These are phyloP conservation scores for Amanita rimosa DNA, from an alignment of 768 basidiomycete species.

Conservation along the genomic window DNA sequence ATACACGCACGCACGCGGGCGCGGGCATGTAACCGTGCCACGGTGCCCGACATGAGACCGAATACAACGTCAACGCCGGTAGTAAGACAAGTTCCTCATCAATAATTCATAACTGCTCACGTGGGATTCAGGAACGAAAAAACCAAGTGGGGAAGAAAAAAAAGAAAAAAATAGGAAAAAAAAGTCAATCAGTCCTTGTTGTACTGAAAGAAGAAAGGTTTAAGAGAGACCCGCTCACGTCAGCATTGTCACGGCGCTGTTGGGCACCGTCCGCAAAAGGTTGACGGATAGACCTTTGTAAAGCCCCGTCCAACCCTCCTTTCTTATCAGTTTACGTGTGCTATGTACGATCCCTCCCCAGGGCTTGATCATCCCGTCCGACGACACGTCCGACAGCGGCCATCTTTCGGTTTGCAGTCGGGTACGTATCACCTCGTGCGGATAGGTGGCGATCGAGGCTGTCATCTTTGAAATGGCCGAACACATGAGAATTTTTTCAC, in stretches of 20 bases:
- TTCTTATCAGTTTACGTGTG: constrained; percentile 55
- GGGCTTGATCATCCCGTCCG: constrained; percentile 50
- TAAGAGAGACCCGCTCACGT: constrained; percentile 40
- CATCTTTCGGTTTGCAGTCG: constrained; percentile 80
- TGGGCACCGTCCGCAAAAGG: constrained; percentile 89
- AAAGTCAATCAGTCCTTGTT: not conserved
- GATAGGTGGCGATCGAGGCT: constrained; percentile 91
- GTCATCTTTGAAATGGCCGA: constrained; percentile 95
- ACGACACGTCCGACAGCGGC: constrained; percentile 49
- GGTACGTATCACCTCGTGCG: constrained; percentile 99
- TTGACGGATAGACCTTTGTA: constrained; percentile 95
- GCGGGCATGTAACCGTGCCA: not conserved
- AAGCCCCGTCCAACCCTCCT: constrained; percentile 83
- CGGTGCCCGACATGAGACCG: not conserved
- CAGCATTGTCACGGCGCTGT: constrained; percentile 91
- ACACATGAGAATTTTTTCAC: constrained; percentile 70
- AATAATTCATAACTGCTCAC: constrained; percentile 35
- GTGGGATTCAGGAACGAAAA: not conserved
- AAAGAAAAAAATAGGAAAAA: not conserved
- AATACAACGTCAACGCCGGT: not conserved
- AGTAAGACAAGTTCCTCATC: constrained; percentile 35
- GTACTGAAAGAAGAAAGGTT: not conserved
- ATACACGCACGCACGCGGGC: not conserved
- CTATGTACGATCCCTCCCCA: constrained; percentile 65
- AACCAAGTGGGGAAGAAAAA: not conserved